Percentiles rank a stretch among this genome's conserved stretches.
Evolutionary conservation across 306 rosid genomes (phyloP).

Genomic region (Cucumis cinereus): DNA sequence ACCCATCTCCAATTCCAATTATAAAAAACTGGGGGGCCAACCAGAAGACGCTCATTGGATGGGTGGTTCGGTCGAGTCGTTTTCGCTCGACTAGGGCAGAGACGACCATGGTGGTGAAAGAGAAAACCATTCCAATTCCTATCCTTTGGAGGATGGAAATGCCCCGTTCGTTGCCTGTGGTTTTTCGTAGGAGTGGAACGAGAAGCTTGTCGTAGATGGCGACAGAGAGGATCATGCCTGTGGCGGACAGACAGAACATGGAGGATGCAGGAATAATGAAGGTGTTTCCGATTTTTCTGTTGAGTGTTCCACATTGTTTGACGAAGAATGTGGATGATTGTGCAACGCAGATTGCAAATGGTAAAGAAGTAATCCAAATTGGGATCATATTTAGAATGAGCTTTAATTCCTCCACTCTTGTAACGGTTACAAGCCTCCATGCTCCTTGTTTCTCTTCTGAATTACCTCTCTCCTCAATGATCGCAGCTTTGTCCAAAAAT

Average conservation of each 20-base stretch:
- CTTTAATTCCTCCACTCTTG: constrained; percentile 79
- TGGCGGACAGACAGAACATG: constrained; percentile 42
- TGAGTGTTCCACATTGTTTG: constrained; percentile 48
- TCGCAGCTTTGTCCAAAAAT: constrained; percentile 88
- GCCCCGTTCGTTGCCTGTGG: constrained; percentile 76
- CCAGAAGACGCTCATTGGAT: constrained; percentile 65
- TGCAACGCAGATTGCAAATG: constrained; percentile 61
- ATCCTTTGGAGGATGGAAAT: constrained; percentile 75
- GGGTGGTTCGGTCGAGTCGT: constrained; percentile 31
- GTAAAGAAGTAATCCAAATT: constrained; percentile 63
- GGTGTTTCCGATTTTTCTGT: constrained; percentile 24
- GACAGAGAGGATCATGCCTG: constrained; percentile 64
- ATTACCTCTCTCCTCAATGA: constrained; percentile 24
- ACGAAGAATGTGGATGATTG: constrained; percentile 79
- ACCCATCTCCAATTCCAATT: constrained; percentile 85
- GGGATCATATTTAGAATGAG: constrained; percentile 75
- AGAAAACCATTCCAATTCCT: constrained; percentile 75
- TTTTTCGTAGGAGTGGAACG: constrained; percentile 42
- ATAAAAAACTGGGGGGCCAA: constrained; percentile 67
- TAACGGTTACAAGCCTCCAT: constrained; percentile 59
- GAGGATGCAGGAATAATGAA: constrained; percentile 78
- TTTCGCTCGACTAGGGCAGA: constrained; percentile 58
- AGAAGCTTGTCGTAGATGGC: constrained; percentile 55
- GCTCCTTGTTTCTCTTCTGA: constrained; percentile 36
- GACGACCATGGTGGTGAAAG: constrained; percentile 35